Evolutionary conservation across 371 early-diverging fungal genomes (phyloP).

Genomic region (Dentiscutata heterogama): DNA sequence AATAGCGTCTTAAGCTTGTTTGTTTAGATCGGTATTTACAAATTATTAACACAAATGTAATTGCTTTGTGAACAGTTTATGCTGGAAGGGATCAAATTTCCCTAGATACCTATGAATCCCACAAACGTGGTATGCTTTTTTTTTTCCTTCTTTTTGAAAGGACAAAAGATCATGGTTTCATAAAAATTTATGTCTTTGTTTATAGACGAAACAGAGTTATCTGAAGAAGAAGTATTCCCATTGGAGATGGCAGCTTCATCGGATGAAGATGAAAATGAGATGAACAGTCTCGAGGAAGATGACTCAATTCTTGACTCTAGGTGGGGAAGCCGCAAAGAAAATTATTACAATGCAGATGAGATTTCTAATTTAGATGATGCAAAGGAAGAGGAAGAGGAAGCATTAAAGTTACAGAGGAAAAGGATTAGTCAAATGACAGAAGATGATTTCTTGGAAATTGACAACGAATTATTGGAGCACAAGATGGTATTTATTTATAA

Average conservation of each 20-base stretch:
- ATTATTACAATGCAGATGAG: slow-evolving; percentile 85
- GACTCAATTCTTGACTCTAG: neutral
- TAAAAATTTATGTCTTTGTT: no score
- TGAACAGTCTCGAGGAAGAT: slow-evolving; percentile 49
- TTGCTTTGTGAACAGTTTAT: no score
- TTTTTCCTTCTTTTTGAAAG: no score
- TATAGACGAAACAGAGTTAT: slow-evolving; percentile 54
- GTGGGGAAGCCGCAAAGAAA: slow-evolving; percentile 78
- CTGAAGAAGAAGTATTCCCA: slow-evolving; percentile 73
- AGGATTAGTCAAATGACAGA: slow-evolving; percentile 83
- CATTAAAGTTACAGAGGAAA: slow-evolving; percentile 86
- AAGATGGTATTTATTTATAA: neutral
- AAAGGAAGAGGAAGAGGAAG: slow-evolving; percentile 93
- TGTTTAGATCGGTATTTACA: no score
- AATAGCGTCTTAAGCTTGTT: no score
- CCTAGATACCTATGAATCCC: no score
- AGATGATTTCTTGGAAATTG: slow-evolving; percentile 91
- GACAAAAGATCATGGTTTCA: no score
- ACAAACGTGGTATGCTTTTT: no score
- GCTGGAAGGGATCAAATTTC: no score
- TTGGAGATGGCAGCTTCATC: slow-evolving; percentile 60
- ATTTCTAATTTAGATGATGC: slow-evolving; percentile 79
- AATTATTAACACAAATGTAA: no score
- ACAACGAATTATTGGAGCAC: slow-evolving; percentile 43
- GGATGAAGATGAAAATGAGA: slow-evolving; percentile 58